These are phyloP conservation scores for Extremus antarcticus DNA, from an alignment of 495 filamentous ascomycete species.

Conservation along the genomic window DNA sequence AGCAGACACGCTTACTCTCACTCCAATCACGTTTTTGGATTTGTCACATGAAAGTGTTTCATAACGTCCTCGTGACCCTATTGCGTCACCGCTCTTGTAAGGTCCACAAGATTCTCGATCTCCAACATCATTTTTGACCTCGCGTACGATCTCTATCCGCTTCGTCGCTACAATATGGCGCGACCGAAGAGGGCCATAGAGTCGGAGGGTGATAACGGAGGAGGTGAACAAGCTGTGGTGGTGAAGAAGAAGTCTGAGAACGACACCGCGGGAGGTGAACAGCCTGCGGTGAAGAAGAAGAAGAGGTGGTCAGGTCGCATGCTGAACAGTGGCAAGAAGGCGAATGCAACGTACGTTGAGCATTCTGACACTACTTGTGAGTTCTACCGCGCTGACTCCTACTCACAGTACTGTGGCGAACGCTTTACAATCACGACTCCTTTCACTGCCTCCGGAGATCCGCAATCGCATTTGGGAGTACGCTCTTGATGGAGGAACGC, in stretches of 20 bases:
- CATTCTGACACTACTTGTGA: too few relatives aligned
- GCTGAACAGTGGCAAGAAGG: not conserved
- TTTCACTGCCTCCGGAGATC: not conserved
- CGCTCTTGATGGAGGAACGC: not conserved
- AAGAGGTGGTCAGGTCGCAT: not conserved
- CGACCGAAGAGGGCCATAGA: too few relatives aligned
- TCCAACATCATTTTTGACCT: too few relatives aligned
- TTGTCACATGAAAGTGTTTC: too few relatives aligned
- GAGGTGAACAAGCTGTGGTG: not conserved
- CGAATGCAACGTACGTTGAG: too few relatives aligned
- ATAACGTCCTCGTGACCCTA: too few relatives aligned
- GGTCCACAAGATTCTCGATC: too few relatives aligned
- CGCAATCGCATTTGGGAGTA: not conserved
- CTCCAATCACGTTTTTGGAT: too few relatives aligned
- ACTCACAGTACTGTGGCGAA: not conserved
- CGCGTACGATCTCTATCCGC: too few relatives aligned
- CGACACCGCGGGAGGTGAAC: not conserved
- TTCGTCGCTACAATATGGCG: too few relatives aligned
- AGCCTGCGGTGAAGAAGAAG: not conserved
- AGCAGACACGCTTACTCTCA: too few relatives aligned
- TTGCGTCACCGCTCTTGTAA: too few relatives aligned
- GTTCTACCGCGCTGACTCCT: not conserved
- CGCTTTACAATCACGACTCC: not conserved
- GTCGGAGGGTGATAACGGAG: not conserved
- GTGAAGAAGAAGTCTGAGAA: not conserved